Conservation (phyloP, 164 flowering plant species). For the Euptelea pleiosperma region DNA sequence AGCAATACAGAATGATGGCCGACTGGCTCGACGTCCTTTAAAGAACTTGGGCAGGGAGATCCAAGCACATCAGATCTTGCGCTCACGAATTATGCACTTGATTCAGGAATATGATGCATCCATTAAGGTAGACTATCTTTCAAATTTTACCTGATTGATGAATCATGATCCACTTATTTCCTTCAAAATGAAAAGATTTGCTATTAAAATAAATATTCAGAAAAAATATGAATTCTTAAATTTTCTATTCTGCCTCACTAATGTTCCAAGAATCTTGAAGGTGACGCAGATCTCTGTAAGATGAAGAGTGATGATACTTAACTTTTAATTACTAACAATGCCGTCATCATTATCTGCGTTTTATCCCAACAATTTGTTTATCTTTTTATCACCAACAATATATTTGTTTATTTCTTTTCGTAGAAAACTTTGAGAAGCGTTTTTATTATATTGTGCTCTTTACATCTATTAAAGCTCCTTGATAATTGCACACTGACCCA, state of each 20-base stretch:
- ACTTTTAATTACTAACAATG: too few relatives aligned
- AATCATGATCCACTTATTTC: not conserved
- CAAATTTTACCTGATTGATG: not conserved
- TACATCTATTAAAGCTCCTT: not conserved
- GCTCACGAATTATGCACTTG: slow-evolving; percentile 30
- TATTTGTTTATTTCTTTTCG: too few relatives aligned
- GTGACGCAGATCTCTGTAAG: too few relatives aligned
- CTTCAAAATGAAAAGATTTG: not conserved
- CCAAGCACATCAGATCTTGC: slow-evolving; percentile 59
- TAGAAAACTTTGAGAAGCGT: too few relatives aligned
- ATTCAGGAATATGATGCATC: slow-evolving; percentile 44
- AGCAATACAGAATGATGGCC: slow-evolving; percentile 71
- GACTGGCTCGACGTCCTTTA: slow-evolving; percentile 72
- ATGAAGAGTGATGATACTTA: too few relatives aligned
- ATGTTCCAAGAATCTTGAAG: too few relatives aligned
- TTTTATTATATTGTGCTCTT: not conserved
- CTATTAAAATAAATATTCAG: not conserved
- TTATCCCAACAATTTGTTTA: too few relatives aligned
- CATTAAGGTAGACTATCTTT: slow-evolving; percentile 39
- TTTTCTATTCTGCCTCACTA: too few relatives aligned
- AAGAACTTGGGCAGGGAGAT: slow-evolving; percentile 42
- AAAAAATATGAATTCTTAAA: not conserved
- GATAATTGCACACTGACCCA: not conserved
- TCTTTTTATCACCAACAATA: too few relatives aligned
- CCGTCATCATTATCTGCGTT: too few relatives aligned